Conservation (phyloP, 139 green algal species). For the Pseudopediastrum boryanum region DNA sequence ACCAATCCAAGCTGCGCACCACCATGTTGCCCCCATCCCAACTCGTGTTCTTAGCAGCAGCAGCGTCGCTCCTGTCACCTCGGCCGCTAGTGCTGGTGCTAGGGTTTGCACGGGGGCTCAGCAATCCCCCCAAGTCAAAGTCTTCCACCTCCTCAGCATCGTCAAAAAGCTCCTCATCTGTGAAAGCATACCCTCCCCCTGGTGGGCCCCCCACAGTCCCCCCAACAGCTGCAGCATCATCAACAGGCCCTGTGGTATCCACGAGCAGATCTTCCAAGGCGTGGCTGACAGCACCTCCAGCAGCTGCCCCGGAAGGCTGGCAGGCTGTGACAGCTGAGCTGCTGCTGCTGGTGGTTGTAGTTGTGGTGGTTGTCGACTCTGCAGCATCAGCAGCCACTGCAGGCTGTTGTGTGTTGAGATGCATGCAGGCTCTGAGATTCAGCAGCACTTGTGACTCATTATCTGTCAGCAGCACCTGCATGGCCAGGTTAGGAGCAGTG, state of each 20-base stretch:
- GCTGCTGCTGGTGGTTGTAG: not conserved
- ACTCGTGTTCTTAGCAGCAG: not conserved
- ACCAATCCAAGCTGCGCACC: slow-evolving; percentile 69
- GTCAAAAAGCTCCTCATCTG: slow-evolving; percentile 54
- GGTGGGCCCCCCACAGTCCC: not conserved
- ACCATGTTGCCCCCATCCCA: slow-evolving; percentile 66
- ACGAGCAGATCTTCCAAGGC: slow-evolving; percentile 12
- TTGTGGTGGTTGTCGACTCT: not conserved
- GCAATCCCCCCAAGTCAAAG: slow-evolving; percentile 21
- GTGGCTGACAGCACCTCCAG: not conserved
- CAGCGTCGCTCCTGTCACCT: not conserved
- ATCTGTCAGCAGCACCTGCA: slow-evolving; percentile 72
- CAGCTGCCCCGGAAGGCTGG: no score
- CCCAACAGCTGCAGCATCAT: slow-evolving; percentile 15
- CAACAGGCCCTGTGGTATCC: not conserved
- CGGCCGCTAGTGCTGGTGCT: not conserved
- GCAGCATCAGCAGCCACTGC: not conserved
- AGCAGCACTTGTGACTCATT: slow-evolving; percentile 67
- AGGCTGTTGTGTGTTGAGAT: slow-evolving; percentile 60
- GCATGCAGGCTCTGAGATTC: slow-evolving; percentile 69
- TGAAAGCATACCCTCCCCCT: not conserved
- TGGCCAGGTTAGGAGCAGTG: no score
- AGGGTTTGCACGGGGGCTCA: not conserved
- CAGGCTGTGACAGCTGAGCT: no score
- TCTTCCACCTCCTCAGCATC: slow-evolving; percentile 56